Evolutionary conservation across 2,329 filamentous ascomycete genomes (phyloP).

Genomic region (Verticillium tricorpus): DNA sequence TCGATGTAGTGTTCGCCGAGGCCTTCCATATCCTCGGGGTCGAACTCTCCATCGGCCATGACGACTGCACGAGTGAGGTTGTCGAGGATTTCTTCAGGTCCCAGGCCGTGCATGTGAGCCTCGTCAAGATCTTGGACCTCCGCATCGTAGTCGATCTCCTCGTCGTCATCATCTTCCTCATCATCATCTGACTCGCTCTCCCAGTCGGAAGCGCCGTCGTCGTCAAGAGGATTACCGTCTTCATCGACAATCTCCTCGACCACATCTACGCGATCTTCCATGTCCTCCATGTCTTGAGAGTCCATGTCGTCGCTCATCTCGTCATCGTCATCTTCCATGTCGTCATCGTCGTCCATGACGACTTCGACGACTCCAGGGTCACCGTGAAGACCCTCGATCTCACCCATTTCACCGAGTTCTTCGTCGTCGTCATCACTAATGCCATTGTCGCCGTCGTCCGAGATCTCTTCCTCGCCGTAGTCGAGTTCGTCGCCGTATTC

Average conservation of each 20-base stretch:
- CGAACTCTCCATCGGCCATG: conserved; percentile 46
- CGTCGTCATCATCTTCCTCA: conserved; percentile 48
- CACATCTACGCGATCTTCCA: conserved; percentile 43
- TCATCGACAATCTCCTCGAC: conserved; percentile 57
- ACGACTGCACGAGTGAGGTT: conserved; percentile 51
- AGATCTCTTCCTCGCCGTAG: conserved; percentile 76
- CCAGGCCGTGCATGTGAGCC: conserved; percentile 40
- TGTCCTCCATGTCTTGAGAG: conserved; percentile 48
- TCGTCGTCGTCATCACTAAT: conserved; percentile 82
- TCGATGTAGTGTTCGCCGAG: conserved; percentile 50
- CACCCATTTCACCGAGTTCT: conserved; percentile 75
- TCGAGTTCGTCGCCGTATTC: conserved; percentile 92
- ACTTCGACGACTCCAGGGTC: conserved; percentile 65
- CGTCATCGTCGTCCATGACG: conserved; percentile 69
- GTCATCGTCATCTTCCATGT: conserved; percentile 60
- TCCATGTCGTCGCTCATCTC: conserved; percentile 48
- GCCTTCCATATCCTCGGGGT: conserved; percentile 47
- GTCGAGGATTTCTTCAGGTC: conserved; percentile 40
- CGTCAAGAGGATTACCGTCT: conserved; percentile 53
- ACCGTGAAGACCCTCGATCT: conserved; percentile 70
- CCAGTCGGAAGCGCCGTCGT: conserved; percentile 57
- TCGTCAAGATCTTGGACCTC: conserved; percentile 50
- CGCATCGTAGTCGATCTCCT: conserved; percentile 51
- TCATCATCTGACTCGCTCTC: conserved; percentile 56
- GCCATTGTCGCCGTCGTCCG: conserved; percentile 75